phyloP scores from a whole-genome alignment of 352 stramenopile genomes.

The Phytopythium kandeliae region DNA sequence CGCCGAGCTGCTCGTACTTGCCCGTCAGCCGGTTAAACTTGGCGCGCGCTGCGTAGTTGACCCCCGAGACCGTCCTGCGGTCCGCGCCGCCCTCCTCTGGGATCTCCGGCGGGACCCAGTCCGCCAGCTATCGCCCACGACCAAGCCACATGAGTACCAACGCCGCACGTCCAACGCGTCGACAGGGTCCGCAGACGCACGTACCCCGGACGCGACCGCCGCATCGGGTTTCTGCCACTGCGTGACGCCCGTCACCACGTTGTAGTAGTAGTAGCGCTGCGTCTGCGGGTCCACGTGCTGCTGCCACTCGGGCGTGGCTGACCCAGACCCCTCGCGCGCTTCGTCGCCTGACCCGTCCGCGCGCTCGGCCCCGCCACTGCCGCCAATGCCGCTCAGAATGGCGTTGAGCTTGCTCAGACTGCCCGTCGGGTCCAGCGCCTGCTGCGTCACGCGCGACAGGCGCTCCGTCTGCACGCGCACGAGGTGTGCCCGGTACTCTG shows the following conservation, averaged over 20 bases:
- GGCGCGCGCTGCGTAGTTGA: constrained; percentile 60
- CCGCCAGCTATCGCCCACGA: constrained; percentile 38
- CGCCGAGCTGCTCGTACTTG: constrained; percentile 65
- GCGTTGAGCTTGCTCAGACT: constrained; percentile 67
- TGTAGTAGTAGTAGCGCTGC: constrained; percentile 84
- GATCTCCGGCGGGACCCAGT: constrained; percentile 69
- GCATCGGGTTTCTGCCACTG: constrained; percentile 77
- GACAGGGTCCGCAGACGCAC: constrained; percentile 5
- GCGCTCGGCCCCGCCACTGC: constrained; percentile 3
- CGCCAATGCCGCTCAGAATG: constrained; percentile 56
- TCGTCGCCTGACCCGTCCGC: constrained; percentile 1
- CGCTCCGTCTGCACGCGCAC: constrained; percentile 44
- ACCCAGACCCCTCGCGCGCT: too few relatives aligned
- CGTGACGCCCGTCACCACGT: constrained; percentile 65
- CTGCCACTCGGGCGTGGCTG: constrained; percentile 74
- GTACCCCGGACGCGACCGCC: constrained; percentile 61
- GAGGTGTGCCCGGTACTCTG: constrained; percentile 69
- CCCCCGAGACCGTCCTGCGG: constrained; percentile 41
- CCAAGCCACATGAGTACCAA: neutral
- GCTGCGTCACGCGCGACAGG: constrained; percentile 47
- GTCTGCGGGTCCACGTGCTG: constrained; percentile 80
- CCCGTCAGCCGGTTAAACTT: constrained; percentile 80
- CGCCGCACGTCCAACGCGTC: neutral
- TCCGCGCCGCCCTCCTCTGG: constrained; percentile 12
- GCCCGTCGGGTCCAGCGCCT: constrained; percentile 61